Evolutionary conservation across 2,329 filamentous ascomycete genomes (phyloP).

Genomic region (Parascedosporium putredinis): DNA sequence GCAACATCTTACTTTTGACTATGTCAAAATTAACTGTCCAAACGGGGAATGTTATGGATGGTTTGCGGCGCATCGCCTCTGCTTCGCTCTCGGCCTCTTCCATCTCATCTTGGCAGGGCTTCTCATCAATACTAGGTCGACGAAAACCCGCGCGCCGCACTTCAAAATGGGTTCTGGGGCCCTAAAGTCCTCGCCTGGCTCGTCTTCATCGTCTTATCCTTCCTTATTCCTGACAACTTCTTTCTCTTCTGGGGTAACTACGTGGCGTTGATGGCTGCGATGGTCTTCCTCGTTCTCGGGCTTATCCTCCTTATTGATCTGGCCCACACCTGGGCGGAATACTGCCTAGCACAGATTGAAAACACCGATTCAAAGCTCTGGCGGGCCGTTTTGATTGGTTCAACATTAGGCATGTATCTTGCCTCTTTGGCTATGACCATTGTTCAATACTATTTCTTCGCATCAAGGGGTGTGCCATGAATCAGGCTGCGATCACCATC

Average conservation of each 20-base stretch:
- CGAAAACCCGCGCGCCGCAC: conserved; percentile 72
- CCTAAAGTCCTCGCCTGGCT: conserved; percentile 91
- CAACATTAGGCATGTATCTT: conserved; percentile 87
- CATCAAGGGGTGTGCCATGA: conserved; percentile 78
- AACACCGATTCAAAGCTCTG: conserved; percentile 74
- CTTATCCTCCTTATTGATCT: conserved; percentile 88
- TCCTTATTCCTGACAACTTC: conserved; percentile 90
- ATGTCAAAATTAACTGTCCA: conserved; percentile 88
- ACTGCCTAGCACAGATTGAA: conserved; percentile 89
- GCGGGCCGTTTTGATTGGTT: conserved; percentile 81
- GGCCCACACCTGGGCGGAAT: conserved; percentile 94
- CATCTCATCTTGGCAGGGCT: conserved; percentile 78
- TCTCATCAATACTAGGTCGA: conserved; percentile 76
- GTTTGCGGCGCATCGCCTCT: conserved; percentile 93
- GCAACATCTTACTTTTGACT: conserved; percentile 83
- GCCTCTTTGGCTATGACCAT: conserved; percentile 88
- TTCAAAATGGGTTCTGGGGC: conserved; percentile 99
- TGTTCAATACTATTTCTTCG: conserved; percentile 96
- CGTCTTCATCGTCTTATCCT: conserved; percentile 76
- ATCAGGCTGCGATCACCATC: conserved; percentile 89
- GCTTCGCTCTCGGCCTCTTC: conserved; percentile 92
- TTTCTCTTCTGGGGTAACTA: conserved; percentile 97
- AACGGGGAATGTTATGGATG: conserved; percentile 90
- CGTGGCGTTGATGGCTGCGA: conserved; percentile 75
- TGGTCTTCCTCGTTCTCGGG: conserved; percentile 87